Base-by-base conservation (phyloP, 1,284 basidiomycete genomes). In the Spongispora temasekensis region DNA sequence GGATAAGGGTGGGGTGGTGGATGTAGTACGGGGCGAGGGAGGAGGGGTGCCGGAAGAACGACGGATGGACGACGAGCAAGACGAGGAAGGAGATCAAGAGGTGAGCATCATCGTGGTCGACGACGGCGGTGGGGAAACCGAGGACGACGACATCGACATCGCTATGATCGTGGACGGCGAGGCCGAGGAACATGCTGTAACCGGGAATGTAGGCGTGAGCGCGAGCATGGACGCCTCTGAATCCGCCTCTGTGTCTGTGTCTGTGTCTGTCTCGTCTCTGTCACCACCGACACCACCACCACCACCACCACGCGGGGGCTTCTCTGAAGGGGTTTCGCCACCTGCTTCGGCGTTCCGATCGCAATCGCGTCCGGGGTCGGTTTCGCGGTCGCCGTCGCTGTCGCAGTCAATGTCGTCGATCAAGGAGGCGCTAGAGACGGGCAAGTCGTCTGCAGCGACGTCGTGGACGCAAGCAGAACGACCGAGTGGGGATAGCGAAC, bases 361-460 rank as follows among this genome's bases (percentile, higher is more conserved):
- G 27, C 46, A 48, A 27, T 62, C 61, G 44, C n/a, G 54, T 34
- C 64, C 61, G 12, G 31, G 4, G 10, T 61, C 63, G 19, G 25
- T 21, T 34, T 66, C 61, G 12, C 31, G 4, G 10, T 61, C 63
- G 19, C 30, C 21, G 5, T 66, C 65, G 25, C 57, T 25, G 4
- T 64, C 62, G n/a, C 46, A 2, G 15, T 66, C 66, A 32, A 48
- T 19, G 28, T 68, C 59, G 21, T 72, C 67, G 52, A 42, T 57
- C 31, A 61, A 58, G 54, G 60, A 35, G 13, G 60, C 27, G 31
- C 25, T 64, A 35, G 67, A 31, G 10, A 66, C 57, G 56, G 60
- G 53, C 19, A 53, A 58, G 30, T 73, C 69, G 46, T 75, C 70
- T n/a, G 52, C 48, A 30, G 71, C 68, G 48, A 71, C 70, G 42